Percentiles rank a stretch among this genome's conserved stretches.
Conservation (phyloP, 352 stramenopile genomes). For the Globisporangium carolinianum region DNA sequence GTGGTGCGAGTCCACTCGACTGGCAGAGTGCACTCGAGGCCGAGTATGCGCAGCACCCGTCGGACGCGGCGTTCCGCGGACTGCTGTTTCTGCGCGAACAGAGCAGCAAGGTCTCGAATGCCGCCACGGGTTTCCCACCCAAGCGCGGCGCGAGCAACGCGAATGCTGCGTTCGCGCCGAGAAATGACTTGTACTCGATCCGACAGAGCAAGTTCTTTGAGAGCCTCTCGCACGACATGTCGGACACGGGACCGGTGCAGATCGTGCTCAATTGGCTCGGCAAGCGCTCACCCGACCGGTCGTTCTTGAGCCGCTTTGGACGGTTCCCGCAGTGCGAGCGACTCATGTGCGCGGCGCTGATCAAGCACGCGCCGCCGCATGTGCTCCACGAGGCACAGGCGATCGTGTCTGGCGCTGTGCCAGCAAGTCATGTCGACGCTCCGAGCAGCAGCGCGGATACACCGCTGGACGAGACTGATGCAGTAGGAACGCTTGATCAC, state of each 20-base stretch:
- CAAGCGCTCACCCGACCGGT: slow-evolving; percentile 63
- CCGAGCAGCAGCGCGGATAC: no score
- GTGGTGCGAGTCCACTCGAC: background rate
- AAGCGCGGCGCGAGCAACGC: slow-evolving; percentile 5
- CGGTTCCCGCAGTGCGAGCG: slow-evolving; percentile 67
- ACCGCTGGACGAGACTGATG: background rate
- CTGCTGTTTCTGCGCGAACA: slow-evolving; percentile 1
- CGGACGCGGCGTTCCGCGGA: slow-evolving; percentile 5
- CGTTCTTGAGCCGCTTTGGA: slow-evolving; percentile 69
- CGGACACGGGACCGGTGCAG: slow-evolving; percentile 40
- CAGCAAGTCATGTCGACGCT: background rate
- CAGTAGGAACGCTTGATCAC: slow-evolving; percentile 27
- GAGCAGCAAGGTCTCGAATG: background rate
- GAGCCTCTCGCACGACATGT: slow-evolving; percentile 53
- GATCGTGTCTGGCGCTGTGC: slow-evolving; percentile 47
- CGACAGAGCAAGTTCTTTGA: slow-evolving; percentile 46
- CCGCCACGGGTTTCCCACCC: background rate
- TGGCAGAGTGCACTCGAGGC: slow-evolving; percentile 10
- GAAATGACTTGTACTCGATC: slow-evolving; percentile 15
- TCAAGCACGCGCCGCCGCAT: slow-evolving; percentile 73
- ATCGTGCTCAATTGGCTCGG: slow-evolving; percentile 74
- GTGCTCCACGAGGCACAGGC: slow-evolving; percentile 73
- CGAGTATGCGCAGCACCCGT: slow-evolving; percentile 11
- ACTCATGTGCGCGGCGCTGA: slow-evolving; percentile 62
- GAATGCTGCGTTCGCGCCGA: background rate